Base-by-base conservation (phyloP, 257 asterid genomes). In the Pogostemon cablin region DNA sequence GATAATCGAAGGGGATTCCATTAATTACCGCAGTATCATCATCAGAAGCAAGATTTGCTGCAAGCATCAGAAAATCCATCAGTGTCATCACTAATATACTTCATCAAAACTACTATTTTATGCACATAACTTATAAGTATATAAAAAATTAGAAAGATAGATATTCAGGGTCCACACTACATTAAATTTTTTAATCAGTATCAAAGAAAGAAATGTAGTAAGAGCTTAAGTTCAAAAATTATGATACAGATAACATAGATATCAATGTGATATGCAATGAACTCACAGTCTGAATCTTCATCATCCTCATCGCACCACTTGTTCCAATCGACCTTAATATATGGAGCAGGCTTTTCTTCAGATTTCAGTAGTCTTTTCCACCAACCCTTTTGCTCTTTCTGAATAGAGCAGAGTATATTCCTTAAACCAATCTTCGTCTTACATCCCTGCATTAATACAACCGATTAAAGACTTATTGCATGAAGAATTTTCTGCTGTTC, bases 291-390 rank as follows among this genome's bases (percentile, higher is more conserved):
- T 0, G 88, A 84, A 68, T 85, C 97, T 65, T 88, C 96, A 20
- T 89, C 96, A 47, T 91, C 97, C 80, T 91, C 96, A 15, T 91
- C 97, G 37, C 96, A 83, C 95, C 95, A 91, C 79, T 87, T 91
- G 79, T 91, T 88, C 97, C 97, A 91, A 77, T 91, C 97, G 32
- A 88, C 96, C 86, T 91, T 91, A 63, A 91, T 75, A 74, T 84
- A 88, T 8, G 97, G 95, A 65, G 97, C 88, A 48, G 89, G 96
- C 78, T 88, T 91, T 69, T 72, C 87, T 69, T 87, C 95, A 59
- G 97, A 82, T 84, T 81, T 91, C 86, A 88, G 71, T 60, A 91
- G 73, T 75, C 97, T 85, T 72, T 84, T 82, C 97, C 97, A 91
- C 97, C 97, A 91, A 34, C 81, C 90, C 77, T 83, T 88, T 62